phyloP scores from a whole-genome alignment of 176 grass and related monocot species.

The Chrysopogon serrulatus region DNA sequence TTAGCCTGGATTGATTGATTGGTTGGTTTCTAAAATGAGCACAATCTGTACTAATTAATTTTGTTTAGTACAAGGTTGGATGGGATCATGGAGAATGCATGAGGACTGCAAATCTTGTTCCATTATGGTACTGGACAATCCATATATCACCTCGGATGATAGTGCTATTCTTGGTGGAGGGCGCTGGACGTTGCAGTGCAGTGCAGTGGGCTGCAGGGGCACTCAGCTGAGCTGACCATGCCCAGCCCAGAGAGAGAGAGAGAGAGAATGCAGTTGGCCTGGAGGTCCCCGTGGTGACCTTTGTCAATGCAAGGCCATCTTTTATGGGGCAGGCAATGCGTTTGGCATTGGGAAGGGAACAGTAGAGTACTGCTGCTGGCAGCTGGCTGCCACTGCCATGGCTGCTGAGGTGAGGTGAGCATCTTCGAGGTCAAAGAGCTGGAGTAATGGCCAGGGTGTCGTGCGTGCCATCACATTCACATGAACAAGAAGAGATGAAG shows the following conservation, averaged over 20 bases:
- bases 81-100: neutral
- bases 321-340: slow-evolving; percentile 26
- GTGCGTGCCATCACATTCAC: slow-evolving; percentile 20
- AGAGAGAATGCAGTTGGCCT: neutral
- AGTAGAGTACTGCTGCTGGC: neutral
- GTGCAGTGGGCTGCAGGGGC: neutral
- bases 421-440: slow-evolving; percentile 10
- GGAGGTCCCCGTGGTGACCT: neutral
- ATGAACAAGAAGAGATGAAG: slow-evolving; percentile 6
- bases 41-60: neutral
- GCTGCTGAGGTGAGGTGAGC: neutral
- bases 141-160: slow-evolving; percentile 3
- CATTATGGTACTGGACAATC: neutral
- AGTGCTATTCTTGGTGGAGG: neutral
- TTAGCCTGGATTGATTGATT: neutral
- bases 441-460: slow-evolving; percentile 23
- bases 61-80: neutral
- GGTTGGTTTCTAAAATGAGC: neutral
- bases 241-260: neutral
- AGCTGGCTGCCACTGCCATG: neutral
- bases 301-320: slow-evolving; percentile 26
- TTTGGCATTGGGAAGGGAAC: slow-evolving; percentile 16
- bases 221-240: neutral
- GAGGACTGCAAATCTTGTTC: neutral
- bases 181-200: neutral